These are phyloP conservation scores for Symmetrospora coprosmae DNA, from an alignment of 768 basidiomycete genomes.

Conservation along the genomic window DNA sequence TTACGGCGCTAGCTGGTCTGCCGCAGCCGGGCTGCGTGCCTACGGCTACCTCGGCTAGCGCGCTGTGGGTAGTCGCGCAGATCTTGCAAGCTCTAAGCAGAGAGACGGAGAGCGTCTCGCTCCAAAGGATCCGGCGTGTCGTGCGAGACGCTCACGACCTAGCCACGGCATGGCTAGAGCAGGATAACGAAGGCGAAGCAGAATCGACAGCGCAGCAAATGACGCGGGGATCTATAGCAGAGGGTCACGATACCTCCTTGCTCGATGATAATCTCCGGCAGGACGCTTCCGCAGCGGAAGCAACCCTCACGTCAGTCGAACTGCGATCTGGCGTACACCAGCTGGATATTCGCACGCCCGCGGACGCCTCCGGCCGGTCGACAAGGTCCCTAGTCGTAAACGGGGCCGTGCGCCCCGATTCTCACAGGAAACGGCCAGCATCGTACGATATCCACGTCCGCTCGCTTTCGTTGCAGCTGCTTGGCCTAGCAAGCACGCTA, in stretches of 20 bases:
- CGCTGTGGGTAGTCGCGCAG: conserved; percentile 10
- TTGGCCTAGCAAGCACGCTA: background rate
- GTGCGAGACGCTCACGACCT: background rate
- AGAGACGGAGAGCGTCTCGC: background rate
- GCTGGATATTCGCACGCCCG: too few species aligned
- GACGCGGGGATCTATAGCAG: too few species aligned
- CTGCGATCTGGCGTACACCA: too few species aligned
- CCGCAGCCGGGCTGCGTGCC: background rate
- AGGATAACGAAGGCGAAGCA: background rate
- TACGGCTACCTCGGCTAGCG: background rate
- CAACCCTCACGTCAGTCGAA: too few species aligned
- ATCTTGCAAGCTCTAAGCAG: background rate
- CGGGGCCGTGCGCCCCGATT: too few species aligned
- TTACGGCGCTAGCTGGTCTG: background rate
- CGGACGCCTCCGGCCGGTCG: too few species aligned
- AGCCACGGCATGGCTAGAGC: background rate
- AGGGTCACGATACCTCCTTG: too few species aligned
- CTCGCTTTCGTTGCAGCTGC: background rate
- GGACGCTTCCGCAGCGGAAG: too few species aligned
- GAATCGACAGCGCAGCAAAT: background rate
- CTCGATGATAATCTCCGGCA: too few species aligned
- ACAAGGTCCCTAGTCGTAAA: too few species aligned
- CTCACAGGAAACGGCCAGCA: background rate
- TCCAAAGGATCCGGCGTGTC: background rate
- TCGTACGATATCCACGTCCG: background rate